Percentiles rank a stretch among this genome's conserved stretches.
Conservation (phyloP, 225 moss, liverwort and hornwort species). For the Pseudisothecium myosuroides region DNA sequence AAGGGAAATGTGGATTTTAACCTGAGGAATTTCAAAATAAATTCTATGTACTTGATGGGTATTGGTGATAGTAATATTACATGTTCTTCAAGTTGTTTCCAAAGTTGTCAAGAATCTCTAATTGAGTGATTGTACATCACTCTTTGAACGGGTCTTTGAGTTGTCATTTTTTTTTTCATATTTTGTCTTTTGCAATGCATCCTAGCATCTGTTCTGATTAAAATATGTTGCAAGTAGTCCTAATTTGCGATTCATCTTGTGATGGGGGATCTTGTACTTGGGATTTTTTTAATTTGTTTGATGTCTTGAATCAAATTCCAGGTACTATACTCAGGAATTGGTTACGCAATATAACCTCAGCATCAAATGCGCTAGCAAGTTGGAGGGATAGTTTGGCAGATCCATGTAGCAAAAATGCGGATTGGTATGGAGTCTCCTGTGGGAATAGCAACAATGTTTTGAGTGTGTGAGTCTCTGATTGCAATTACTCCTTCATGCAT, state of each 20-base stretch:
- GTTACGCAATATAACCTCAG: not conserved
- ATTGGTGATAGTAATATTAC: too few relatives aligned
- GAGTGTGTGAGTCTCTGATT: not conserved
- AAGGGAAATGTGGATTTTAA: not conserved
- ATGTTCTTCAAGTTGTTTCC: not conserved
- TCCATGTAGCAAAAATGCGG: not conserved
- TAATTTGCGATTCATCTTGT: not conserved
- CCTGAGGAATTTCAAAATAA: not conserved
- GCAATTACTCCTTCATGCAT: not conserved
- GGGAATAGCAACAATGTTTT: not conserved
- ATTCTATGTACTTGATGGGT: not conserved
- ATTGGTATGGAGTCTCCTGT: not conserved
- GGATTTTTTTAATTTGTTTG: not conserved
- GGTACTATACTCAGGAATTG: not conserved
- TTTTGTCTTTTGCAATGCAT: not conserved
- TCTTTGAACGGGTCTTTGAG: too few relatives aligned
- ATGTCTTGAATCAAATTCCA: not conserved
- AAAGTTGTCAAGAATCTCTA: too few relatives aligned
- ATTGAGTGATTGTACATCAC: not conserved
- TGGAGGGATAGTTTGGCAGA: not conserved
- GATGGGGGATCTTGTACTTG: not conserved
- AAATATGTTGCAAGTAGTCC: too few relatives aligned
- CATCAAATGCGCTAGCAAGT: not conserved
- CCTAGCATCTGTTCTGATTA: fast-evolving
- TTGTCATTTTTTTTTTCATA: not conserved